These are phyloP conservation scores for Mortierella sp. DNA, from an alignment of 371 early-diverging fungal genomes.

Conservation along the genomic window DNA sequence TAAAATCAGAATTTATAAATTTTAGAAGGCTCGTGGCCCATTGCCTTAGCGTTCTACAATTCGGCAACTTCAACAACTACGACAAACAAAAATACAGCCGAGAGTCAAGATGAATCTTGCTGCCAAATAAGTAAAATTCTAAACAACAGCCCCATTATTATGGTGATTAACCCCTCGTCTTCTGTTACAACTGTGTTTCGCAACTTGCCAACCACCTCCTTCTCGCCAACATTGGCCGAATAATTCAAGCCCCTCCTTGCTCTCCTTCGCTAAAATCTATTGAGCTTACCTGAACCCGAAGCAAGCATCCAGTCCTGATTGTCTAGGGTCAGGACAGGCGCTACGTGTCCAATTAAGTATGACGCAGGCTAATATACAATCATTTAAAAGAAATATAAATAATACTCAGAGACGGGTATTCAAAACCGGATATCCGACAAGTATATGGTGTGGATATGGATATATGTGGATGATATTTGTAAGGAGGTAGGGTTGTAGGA, in stretches of 20 bases:
- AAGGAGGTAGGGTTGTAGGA: neutral
- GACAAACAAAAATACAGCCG: neutral
- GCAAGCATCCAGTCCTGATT: conserved; percentile 48
- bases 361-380: conserved; percentile 21
- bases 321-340: conserved; percentile 40
- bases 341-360: conserved; percentile 45
- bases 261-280: neutral
- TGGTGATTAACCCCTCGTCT: too few species aligned
- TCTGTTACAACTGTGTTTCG: too few species aligned
- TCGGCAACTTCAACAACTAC: too few species aligned
- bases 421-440: neutral
- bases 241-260: neutral
- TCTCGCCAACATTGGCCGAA: too few species aligned
- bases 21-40: neutral
- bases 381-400: neutral
- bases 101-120: neutral
- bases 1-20: conserved; percentile 2
- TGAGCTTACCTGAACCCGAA: conserved; percentile 47
- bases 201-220: too few species aligned
- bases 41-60: neutral
- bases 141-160: too few species aligned
- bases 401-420: neutral
- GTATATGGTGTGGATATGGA: neutral
- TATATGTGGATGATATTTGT: neutral
- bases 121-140: too few species aligned